phyloP scores from a whole-genome alignment of 2,329 filamentous ascomycete genomes.

The Penicillium digitatum region DNA sequence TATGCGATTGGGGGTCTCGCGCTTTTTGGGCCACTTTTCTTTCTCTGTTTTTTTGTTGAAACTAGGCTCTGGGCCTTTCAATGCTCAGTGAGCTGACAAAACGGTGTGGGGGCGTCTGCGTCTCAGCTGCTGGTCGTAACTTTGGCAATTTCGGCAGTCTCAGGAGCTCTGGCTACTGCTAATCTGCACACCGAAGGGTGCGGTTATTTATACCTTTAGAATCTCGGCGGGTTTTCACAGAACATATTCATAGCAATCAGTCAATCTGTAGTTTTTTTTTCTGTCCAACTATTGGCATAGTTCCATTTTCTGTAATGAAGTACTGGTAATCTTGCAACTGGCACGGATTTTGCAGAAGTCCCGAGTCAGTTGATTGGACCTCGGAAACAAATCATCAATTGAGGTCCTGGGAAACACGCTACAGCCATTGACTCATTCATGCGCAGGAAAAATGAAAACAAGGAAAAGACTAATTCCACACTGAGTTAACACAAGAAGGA shows the following conservation, averaged over 20 bases:
- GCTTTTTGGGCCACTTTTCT: neutral
- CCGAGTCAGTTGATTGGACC: neutral
- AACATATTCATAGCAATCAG: constrained; percentile 18
- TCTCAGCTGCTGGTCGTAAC: constrained; percentile 18
- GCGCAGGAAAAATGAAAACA: too few relatives aligned
- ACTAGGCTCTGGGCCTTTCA: constrained; percentile 6
- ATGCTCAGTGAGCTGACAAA: constrained; percentile 1
- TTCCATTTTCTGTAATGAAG: neutral
- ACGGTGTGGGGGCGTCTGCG: constrained; percentile 10
- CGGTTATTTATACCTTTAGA: constrained; percentile 19
- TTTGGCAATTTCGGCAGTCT: constrained; percentile 7
- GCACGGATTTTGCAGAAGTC: neutral
- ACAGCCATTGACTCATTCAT: neutral
- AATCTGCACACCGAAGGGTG: constrained; percentile 7
- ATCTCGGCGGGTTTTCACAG: constrained; percentile 12
- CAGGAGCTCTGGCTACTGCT: constrained; percentile 1
- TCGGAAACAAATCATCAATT: neutral
- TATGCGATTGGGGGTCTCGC: neutral
- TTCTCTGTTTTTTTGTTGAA: neutral
- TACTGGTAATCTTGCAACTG: neutral
- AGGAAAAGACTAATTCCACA: neutral
- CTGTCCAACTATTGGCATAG: neutral
- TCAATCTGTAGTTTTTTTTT: constrained; percentile 10
- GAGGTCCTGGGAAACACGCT: neutral
- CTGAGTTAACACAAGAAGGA: neutral